Base-by-base conservation (phyloP, 2,329 filamentous ascomycete species). In the Didymella lethalis region DNA sequence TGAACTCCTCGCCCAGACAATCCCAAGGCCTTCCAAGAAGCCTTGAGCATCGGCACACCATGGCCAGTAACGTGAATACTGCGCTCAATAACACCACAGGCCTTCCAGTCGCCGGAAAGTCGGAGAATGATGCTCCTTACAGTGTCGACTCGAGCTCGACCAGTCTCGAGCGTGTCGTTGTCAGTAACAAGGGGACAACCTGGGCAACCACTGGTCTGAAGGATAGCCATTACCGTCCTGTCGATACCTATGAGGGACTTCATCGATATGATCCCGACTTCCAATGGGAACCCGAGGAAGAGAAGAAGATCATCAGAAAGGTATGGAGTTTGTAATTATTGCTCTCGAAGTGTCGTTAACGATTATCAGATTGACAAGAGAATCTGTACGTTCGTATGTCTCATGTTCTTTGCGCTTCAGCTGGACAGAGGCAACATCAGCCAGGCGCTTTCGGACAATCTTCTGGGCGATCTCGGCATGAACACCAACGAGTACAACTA, bases 191-290 rank as follows among this genome's bases (percentile, higher is more conserved):
- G 40, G 69, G 69, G 7, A 68, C 69, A 26, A 74, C 78, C 44
- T 81, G 80, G 61, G 72, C 64, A 23, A 66, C 68, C 3, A 57
- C 66, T n/a, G 78, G 76, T 2, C 62, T 80, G 12, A 70, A 74
- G 3, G 62, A 73, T 28, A 54, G 61, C 14, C 73, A 74, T 34
- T 85, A 85, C 63, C 79, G 79, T 58, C 84, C 84, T 0, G 82
- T 85, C n/a, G 79, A 80, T 2, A 74, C 74, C 7, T 89, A 88
- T 64, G 86, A 89, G 66, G 85, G 85, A 3, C 73, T 79, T 8
- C 86, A 88, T 71, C 79, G 85, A 48, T 88, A 83, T 68, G 85
- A 88, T 64, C 85, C 85, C 0, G 69, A 78, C 1, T 85, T 83
- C 45, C 76, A 81, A 45, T 89, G 86, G 86, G 82, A 82, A 2